A percentile compares a stretch with the other conserved stretches of the same genome.
phyloP scores from a whole-genome alignment of 768 basidiomycete genomes.

The Phanerodontia chrysosporium region DNA sequence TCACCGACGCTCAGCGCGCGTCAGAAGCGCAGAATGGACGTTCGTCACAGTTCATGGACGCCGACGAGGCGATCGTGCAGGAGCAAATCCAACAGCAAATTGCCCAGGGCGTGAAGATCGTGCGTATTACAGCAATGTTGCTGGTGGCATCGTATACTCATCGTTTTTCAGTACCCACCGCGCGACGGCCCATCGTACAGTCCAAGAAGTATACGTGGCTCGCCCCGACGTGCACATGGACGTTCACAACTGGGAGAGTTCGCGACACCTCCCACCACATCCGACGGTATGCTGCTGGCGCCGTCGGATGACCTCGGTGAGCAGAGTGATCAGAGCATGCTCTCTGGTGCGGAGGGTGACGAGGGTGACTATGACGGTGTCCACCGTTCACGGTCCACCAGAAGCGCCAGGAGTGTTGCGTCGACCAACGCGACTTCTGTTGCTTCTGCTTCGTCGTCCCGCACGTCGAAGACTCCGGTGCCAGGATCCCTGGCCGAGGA shows the following conservation, averaged over 20 bases:
- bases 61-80: slow-evolving; percentile 76
- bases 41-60: slow-evolving; percentile 85
- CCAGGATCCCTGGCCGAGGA: slow-evolving; percentile 58
- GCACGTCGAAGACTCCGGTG: slow-evolving; percentile 26
- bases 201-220: slow-evolving; percentile 65
- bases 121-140: slow-evolving; percentile 30
- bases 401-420: slow-evolving; percentile 37
- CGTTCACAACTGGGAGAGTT: slow-evolving; percentile 30
- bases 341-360: slow-evolving; percentile 31
- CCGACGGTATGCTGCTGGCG: slow-evolving; percentile 39
- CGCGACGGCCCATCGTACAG: slow-evolving; percentile 56
- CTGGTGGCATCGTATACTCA: not conserved
- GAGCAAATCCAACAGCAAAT: slow-evolving; percentile 87
- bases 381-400: slow-evolving; percentile 32
- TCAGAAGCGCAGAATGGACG: slow-evolving; percentile 44
- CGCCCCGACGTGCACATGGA: slow-evolving; percentile 48
- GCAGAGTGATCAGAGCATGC: slow-evolving; percentile 35
- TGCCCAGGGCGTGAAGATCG: slow-evolving; percentile 67
- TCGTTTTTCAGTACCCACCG: slow-evolving; percentile 49
- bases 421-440: slow-evolving; percentile 64
- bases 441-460: slow-evolving; percentile 38
- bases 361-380: slow-evolving; percentile 58
- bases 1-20: slow-evolving; percentile 27
- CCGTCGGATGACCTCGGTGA: slow-evolving; percentile 40
- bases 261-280: slow-evolving; percentile 34